Evolutionary conservation across 116 monocot species (phyloP), one percentile per base, ranked within the genome.

Genomic region (Dioscorea cayenensis): DNA sequence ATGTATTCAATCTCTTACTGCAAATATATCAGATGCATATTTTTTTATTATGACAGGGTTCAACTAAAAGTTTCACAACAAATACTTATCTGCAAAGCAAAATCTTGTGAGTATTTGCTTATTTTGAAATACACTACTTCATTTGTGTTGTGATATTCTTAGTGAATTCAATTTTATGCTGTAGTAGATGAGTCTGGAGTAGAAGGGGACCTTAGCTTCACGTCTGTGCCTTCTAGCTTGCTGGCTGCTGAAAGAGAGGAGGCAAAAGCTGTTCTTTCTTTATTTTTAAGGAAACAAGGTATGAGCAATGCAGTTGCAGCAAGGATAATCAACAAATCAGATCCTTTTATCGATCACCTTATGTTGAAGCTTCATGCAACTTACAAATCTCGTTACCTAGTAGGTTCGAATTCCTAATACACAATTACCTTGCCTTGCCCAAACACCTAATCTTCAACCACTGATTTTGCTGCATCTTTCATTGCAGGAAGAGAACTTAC

Each of bases 221-320:
- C 77, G 0, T 63, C 86, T 66, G 80, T 91, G 49, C 80, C 91
- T 37, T 83, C 89, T 13, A 84, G 81, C 73, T 68, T 94, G 68
- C 65, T 99, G 72, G 80, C 77, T 51, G 88, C 99, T 55, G 99
- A 99, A 71, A 90, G 81, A 79, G 99, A 99, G 79, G 99, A 99
- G 78, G 99, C 99, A 19, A 99, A 84, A 71, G 99, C 99, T 58
- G 83, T 99, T 23, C 72, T 99, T 28, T 73, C 86, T 29, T 76
- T 99, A 73, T 99, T 94, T 68, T 72, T 99, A 43, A 84, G 81
- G 75, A 86, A 94, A 50, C 91, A 91, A 60, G 99, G 99, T 51
- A 81, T 87, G 72, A 94, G 89, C 75, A 90, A 84, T 78, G 79
- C 91, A 16, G 63, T 88, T 62, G 89, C 99, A 36, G 80, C 91